Conservation (phyloP, 768 basidiomycete species). For the Ramaria sp. region DNA sequence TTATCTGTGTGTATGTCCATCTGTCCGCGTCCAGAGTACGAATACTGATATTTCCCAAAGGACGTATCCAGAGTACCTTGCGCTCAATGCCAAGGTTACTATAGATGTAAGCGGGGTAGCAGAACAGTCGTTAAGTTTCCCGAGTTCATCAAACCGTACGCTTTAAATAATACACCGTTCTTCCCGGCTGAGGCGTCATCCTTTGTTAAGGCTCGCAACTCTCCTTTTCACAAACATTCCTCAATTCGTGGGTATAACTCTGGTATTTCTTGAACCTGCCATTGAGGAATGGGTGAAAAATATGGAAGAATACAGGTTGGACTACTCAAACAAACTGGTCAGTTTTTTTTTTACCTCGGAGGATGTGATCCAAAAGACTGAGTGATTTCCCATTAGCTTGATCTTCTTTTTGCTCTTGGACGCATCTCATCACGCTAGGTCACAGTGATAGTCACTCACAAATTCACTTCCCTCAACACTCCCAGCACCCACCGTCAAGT, state of each 20-base stretch:
- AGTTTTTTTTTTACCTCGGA: conserved; percentile 10
- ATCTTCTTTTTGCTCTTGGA: conserved; percentile 10
- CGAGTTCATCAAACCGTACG: conserved; percentile 10
- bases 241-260: neutral
- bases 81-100: conserved; percentile 5
- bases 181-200: neutral
- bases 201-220: neutral
- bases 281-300: conserved; percentile 8
- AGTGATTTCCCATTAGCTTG: neutral
- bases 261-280: conserved; percentile 2
- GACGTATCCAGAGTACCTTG: conserved; percentile 9
- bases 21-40: neutral
- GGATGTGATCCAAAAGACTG: neutral
- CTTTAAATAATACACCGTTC: neutral
- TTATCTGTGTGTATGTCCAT: conserved; percentile 31
- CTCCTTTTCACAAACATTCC: conserved; percentile 2
- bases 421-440: no score
- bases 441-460: no score
- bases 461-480: no score
- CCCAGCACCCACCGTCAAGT: no score
- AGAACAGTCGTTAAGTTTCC: conserved; percentile 3
- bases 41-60: neutral
- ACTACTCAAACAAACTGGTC: conserved; percentile 11
- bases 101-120: neutral
- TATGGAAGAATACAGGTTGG: conserved; percentile 6